Evolutionary conservation across 2,329 filamentous ascomycete species (phyloP).

Genomic region (Cytospora piceicola): DNA sequence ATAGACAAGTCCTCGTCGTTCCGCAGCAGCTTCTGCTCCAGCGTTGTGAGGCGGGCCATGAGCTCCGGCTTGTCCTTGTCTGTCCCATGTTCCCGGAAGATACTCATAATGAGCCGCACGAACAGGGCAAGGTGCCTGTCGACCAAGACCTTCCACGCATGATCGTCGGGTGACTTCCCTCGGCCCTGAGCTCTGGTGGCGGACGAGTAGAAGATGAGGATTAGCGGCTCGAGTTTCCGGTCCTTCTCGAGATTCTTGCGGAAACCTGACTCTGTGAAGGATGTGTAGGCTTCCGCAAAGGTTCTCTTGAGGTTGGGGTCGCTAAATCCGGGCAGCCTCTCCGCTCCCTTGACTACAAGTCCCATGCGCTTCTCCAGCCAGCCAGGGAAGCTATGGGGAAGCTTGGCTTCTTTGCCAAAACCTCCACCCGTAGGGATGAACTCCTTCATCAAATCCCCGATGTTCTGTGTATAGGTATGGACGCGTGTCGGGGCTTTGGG

Average conservation of each 20-base stretch:
- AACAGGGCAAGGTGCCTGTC: constrained; percentile 96
- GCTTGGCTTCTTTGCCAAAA: constrained; percentile 56
- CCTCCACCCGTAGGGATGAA: constrained; percentile 55
- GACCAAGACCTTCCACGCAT: constrained; percentile 87
- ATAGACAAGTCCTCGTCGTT: constrained; percentile 88
- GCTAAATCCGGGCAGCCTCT: constrained; percentile 84
- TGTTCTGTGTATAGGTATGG: constrained; percentile 66
- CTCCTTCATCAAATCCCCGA: constrained; percentile 87
- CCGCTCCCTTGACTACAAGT: constrained; percentile 78
- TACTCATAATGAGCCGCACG: constrained; percentile 79
- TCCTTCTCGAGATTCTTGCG: constrained; percentile 93
- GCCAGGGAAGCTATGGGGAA: constrained; percentile 58
- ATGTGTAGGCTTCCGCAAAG: constrained; percentile 92
- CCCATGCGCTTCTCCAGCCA: constrained; percentile 73
- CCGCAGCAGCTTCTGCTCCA: constrained; percentile 91
- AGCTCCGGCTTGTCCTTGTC: constrained; percentile 85
- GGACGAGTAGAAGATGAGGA: constrained; percentile 95
- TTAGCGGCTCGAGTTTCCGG: constrained; percentile 85
- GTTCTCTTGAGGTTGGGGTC: constrained; percentile 91
- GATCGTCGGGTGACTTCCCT: constrained; percentile 75
- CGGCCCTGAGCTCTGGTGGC: constrained; percentile 85
- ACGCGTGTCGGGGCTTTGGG: constrained; percentile 63
- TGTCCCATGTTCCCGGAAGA: constrained; percentile 82
- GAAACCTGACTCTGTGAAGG: constrained; percentile 86
- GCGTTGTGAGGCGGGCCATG: constrained; percentile 72